phyloP scores from a whole-genome alignment of 2,329 filamentous ascomycete genomes.

The Beauveria sp. region DNA sequence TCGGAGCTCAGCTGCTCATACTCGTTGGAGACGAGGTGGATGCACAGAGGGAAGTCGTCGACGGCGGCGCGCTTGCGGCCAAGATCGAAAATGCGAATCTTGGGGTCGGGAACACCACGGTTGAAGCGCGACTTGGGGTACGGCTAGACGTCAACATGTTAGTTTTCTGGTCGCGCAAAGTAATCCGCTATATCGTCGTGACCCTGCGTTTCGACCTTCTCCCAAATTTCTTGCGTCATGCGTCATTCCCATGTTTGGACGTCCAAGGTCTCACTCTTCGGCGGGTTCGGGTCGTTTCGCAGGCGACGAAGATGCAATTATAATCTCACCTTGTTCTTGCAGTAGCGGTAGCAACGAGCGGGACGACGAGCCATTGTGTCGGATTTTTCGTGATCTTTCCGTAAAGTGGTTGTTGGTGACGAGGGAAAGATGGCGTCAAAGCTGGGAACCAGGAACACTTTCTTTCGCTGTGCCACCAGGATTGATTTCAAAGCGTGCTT shows the following conservation, averaged over 20 bases:
- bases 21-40: conserved; percentile 99
- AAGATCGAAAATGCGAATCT: conserved; percentile 97
- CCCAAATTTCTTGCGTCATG: neutral
- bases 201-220: neutral
- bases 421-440: conserved; percentile 22
- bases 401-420: conserved; percentile 28
- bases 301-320: conserved; percentile 11
- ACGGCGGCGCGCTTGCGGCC: conserved; percentile 97
- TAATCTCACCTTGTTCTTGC: conserved; percentile 97
- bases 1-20: conserved; percentile 99
- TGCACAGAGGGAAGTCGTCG: conserved; percentile 98
- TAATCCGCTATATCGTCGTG: neutral
- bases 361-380: conserved; percentile 99
- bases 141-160: conserved; percentile 47
- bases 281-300: conserved; percentile 11
- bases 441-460: conserved; percentile 14
- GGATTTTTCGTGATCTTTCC: conserved; percentile 40
- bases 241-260: neutral
- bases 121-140: conserved; percentile 99
- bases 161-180: conserved; percentile 10
- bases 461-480: conserved; percentile 17
- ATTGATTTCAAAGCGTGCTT: conserved; percentile 48
- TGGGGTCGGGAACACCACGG: conserved; percentile 86
- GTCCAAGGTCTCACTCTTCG: neutral
- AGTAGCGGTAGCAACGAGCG: conserved; percentile 99